These are phyloP conservation scores for Glarea lozoyensis DNA, from an alignment of 495 filamentous ascomycete genomes.

Conservation along the genomic window DNA sequence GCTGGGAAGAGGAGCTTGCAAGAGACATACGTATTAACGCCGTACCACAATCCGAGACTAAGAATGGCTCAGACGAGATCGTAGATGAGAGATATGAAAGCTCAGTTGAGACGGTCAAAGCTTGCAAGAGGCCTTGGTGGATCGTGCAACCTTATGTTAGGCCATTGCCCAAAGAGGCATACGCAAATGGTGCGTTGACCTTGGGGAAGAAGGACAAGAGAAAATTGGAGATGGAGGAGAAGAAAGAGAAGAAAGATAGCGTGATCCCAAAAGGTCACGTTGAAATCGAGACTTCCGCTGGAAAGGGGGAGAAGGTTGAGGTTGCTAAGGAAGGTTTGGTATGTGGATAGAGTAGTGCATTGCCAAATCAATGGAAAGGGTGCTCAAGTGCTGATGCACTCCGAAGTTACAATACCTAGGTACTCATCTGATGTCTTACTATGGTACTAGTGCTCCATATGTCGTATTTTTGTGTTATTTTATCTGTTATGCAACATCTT, in stretches of 20 bases:
- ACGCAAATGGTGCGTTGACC: constrained; percentile 68
- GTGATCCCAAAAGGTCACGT: constrained; percentile 2
- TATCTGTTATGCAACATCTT: too few species aligned
- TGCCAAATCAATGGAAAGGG: neutral
- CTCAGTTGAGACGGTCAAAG: constrained; percentile 57
- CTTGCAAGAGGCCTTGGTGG: constrained; percentile 80
- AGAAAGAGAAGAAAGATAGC: constrained; percentile 1
- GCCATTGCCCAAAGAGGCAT: constrained; percentile 80
- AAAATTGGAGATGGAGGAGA: constrained; percentile 23
- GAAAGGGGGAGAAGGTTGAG: constrained; percentile 17
- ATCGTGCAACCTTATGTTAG: constrained; percentile 85
- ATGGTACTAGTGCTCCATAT: too few species aligned
- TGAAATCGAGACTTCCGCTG: constrained; percentile 6
- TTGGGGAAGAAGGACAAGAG: constrained; percentile 46
- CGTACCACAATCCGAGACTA: constrained; percentile 22
- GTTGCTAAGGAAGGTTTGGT: constrained; percentile 33
- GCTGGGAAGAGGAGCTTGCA: constrained; percentile 44
- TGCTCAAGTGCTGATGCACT: constrained; percentile 5
- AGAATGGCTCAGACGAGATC: constrained; percentile 9
- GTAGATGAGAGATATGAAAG: constrained; percentile 33
- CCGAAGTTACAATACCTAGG: too few species aligned
- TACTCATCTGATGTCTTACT: too few species aligned
- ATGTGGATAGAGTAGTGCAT: constrained; percentile 23
- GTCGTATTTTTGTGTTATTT: too few species aligned
- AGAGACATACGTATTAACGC: constrained; percentile 25